Evolutionary conservation across 2,329 filamentous ascomycete genomes (phyloP).

Genomic region (Colletotrichum gigasporum): DNA sequence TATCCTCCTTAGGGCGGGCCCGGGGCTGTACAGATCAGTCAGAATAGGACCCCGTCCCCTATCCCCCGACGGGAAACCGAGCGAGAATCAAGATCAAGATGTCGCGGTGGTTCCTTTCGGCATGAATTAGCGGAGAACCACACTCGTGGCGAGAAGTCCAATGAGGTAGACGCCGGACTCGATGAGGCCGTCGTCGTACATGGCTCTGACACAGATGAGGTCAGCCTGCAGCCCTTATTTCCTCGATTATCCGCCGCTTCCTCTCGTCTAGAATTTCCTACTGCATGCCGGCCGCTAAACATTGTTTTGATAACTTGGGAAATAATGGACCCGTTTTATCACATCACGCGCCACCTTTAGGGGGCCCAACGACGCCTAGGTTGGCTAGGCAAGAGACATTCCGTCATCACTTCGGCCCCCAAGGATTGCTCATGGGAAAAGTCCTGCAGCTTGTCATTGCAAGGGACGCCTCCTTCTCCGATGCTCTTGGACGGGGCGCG

Average conservation of each 20-base stretch:
- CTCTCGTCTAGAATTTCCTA: constrained; percentile 25
- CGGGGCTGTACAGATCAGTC: neutral
- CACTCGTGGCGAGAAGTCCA: neutral
- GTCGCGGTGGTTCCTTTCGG: too few species aligned
- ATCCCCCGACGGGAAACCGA: too few species aligned
- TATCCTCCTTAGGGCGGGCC: neutral
- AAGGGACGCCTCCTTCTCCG: neutral
- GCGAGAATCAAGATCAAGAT: too few species aligned
- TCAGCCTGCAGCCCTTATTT: constrained; percentile 32
- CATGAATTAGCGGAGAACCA: neutral
- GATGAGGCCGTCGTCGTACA: constrained; percentile 7
- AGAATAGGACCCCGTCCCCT: neutral
- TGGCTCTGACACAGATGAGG: constrained; percentile 33
- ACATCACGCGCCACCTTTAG: constrained; percentile 21
- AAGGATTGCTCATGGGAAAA: neutral
- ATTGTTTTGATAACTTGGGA: neutral
- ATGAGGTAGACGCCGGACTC: neutral
- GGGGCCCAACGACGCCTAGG: neutral
- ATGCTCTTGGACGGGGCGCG: neutral
- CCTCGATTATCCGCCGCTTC: constrained; percentile 31
- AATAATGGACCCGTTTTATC: constrained; percentile 9
- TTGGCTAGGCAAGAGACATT: constrained; percentile 26
- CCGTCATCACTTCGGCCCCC: constrained; percentile 10
- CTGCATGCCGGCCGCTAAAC: constrained; percentile 17
- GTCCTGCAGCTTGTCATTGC: neutral